phyloP scores from a whole-genome alignment of 2,329 filamentous ascomycete species.

The Teratosphaeria gauchensis region DNA sequence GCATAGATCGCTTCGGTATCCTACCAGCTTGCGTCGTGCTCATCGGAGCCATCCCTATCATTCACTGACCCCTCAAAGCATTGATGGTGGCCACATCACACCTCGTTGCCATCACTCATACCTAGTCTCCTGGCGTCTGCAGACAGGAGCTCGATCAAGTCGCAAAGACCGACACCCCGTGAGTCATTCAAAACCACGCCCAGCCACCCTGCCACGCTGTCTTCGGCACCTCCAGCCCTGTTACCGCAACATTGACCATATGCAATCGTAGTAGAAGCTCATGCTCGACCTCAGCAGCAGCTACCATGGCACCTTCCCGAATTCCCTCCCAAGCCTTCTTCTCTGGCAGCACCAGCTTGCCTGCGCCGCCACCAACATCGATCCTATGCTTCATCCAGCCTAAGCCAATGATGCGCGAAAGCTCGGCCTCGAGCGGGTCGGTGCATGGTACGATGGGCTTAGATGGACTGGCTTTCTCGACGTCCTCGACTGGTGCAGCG shows the following conservation, averaged over 20 bases:
- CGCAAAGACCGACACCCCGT: no score
- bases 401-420: not conserved
- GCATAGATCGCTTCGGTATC: no score
- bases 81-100: no score
- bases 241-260: not conserved
- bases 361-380: not conserved
- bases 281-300: not conserved
- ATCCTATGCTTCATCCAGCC: not conserved
- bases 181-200: not conserved
- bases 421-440: not conserved
- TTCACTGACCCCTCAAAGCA: no score
- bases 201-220: not conserved
- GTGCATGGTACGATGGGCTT: not conserved
- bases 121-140: no score
- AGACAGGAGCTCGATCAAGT: no score
- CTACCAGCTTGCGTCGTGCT: no score
- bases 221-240: not conserved
- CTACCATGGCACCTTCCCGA: not conserved
- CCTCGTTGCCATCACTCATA: no score
- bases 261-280: not conserved
- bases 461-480: not conserved
- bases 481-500: not conserved
- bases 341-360: not conserved
- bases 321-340: not conserved
- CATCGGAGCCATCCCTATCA: no score